phyloP scores from a whole-genome alignment of 2,329 filamentous ascomycete species.

The Ascocoryne sarcoides region DNA sequence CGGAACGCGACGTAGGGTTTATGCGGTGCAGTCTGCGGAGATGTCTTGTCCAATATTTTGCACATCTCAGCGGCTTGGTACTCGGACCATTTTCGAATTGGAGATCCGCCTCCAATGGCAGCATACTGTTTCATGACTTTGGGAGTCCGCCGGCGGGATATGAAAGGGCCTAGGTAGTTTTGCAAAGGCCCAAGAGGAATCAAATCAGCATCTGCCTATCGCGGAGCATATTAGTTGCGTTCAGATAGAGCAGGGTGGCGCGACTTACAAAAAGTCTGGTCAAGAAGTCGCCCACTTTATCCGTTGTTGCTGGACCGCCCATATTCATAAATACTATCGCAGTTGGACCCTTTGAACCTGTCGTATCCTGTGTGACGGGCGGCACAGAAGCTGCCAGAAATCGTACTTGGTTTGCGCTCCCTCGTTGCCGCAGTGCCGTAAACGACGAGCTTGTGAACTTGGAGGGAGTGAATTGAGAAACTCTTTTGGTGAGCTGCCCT shows the following conservation, averaged over 20 bases:
- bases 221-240: constrained; percentile 3
- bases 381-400: constrained; percentile 55
- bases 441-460: constrained; percentile 25
- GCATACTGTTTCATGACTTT: constrained; percentile 96
- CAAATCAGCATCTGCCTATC: constrained; percentile 78
- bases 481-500: constrained; percentile 24
- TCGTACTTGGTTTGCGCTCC: constrained; percentile 30
- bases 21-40: constrained; percentile 88
- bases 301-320: constrained; percentile 84
- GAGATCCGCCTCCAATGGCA: constrained; percentile 92
- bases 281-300: constrained; percentile 83
- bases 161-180: constrained; percentile 79
- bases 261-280: constrained; percentile 78
- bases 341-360: constrained; percentile 68
- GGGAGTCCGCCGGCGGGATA: constrained; percentile 78
- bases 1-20: constrained; percentile 97
- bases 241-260: background rate
- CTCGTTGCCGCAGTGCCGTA: constrained; percentile 31
- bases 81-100: constrained; percentile 97
- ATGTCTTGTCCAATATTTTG: constrained; percentile 86
- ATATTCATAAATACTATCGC: constrained; percentile 99
- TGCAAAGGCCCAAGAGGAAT: constrained; percentile 94
- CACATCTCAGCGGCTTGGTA: constrained; percentile 93
- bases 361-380: constrained; percentile 71
- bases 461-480: constrained; percentile 19